phyloP scores from a whole-genome alignment of 169 alveolate genomes.

The Fabrea salina region DNA sequence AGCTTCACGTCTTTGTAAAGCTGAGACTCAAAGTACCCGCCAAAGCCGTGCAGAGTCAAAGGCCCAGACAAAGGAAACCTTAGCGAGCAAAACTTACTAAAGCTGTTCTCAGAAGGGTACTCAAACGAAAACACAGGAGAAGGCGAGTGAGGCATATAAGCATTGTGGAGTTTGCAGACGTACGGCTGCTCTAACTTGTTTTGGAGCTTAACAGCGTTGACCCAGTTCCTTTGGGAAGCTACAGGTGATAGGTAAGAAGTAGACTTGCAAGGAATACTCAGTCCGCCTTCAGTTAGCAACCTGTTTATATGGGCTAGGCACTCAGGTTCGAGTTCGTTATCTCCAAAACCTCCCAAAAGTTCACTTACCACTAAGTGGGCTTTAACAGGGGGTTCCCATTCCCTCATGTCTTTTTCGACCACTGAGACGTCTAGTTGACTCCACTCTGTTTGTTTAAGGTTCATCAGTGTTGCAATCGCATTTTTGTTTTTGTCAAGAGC shows the following conservation, averaged over 20 bases:
- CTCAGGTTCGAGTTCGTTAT: slow-evolving; percentile 86
- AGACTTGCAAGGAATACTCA: slow-evolving; percentile 70
- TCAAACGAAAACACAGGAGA: slow-evolving; percentile 58
- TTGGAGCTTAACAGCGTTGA: slow-evolving; percentile 30
- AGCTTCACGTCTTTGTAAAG: slow-evolving; percentile 56
- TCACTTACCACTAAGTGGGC: slow-evolving; percentile 80
- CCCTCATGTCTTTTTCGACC: slow-evolving; percentile 72
- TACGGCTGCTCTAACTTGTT: slow-evolving; percentile 59
- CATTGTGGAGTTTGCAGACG: slow-evolving; percentile 55
- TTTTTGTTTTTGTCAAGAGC: slow-evolving; percentile 80
- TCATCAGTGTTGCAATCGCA: slow-evolving; percentile 68
- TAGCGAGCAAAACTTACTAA: slow-evolving; percentile 9
- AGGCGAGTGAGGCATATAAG: slow-evolving; percentile 49
- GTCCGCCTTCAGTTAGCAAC: slow-evolving; percentile 62
- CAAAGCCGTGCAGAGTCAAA: slow-evolving; percentile 71
- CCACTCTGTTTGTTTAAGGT: slow-evolving; percentile 28
- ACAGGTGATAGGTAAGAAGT: slow-evolving; percentile 69
- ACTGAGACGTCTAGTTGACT: slow-evolving; percentile 43
- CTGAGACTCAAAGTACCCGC: slow-evolving; percentile 76
- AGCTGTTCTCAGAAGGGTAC: slow-evolving; percentile 54
- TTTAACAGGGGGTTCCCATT: slow-evolving; percentile 35
- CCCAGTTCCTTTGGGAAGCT: slow-evolving; percentile 65
- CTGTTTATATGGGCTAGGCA: slow-evolving; percentile 68
- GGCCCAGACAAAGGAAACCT: slow-evolving; percentile 23
- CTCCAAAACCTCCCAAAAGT: slow-evolving; percentile 85